These are phyloP conservation scores for Persicaria tinctoria DNA, from an alignment of 148 eudicot species.

Conservation along the genomic window DNA sequence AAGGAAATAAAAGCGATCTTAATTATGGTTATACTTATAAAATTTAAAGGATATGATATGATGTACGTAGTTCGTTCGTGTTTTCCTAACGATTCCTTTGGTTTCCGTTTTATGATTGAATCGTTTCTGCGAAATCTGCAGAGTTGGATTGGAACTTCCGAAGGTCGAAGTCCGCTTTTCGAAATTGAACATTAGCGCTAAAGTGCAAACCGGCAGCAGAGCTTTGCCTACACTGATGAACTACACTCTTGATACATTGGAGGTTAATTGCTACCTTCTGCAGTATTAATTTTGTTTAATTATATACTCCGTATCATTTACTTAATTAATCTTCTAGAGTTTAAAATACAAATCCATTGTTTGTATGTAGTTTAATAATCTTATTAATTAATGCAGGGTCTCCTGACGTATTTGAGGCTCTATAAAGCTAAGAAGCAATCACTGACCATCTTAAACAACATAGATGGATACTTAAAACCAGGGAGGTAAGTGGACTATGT, in stretches of 20 bases:
- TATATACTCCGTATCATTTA: no score
- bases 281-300: no score
- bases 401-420: constrained; percentile 40
- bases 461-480: constrained; percentile 67
- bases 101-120: background rate
- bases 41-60: background rate
- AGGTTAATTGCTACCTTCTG: constrained; percentile 32
- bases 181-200: constrained; percentile 41
- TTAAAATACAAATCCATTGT: background rate
- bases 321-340: no score
- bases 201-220: constrained; percentile 68
- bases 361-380: background rate
- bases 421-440: constrained; percentile 49
- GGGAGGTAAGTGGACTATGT: constrained; percentile 46
- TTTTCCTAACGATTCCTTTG: background rate
- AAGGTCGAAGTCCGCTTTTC: constrained; percentile 76
- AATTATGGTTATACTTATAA: background rate
- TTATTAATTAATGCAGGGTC: constrained; percentile 29
- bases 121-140: constrained; percentile 12
- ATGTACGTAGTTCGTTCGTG: background rate
- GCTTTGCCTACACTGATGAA: constrained; percentile 82
- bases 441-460: constrained; percentile 48
- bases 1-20: no score
- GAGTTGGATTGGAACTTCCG: constrained; percentile 73
- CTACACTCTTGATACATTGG: constrained; percentile 50